Evolutionary conservation across 257 asterid genomes (phyloP).

Genomic region (Agastache rugosa): DNA sequence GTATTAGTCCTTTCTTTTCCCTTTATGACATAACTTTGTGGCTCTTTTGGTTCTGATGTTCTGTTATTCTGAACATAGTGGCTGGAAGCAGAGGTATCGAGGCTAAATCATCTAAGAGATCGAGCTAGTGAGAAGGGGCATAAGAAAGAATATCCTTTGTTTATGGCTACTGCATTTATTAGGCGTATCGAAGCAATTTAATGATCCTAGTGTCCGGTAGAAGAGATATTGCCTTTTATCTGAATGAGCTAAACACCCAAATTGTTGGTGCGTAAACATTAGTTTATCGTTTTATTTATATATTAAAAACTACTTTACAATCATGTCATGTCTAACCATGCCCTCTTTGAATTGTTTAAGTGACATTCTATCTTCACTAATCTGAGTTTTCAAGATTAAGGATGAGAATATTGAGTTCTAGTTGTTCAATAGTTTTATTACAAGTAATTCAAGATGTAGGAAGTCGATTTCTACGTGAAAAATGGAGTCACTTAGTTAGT

Average conservation of each 20-base stretch:
- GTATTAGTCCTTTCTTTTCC: neutral
- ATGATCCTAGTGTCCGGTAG: constrained; percentile 1
- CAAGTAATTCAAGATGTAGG: neutral
- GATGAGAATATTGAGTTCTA: neutral
- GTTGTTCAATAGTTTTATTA: neutral
- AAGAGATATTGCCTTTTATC: neutral
- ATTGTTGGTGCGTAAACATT: constrained; percentile 6
- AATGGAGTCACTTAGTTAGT: neutral
- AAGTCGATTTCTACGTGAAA: neutral
- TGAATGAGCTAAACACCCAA: constrained; percentile 22
- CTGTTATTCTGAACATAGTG: constrained; percentile 43
- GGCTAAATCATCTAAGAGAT: constrained; percentile 63
- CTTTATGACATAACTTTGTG: constrained; percentile 9
- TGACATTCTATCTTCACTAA: neutral
- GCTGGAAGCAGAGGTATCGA: constrained; percentile 59
- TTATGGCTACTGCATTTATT: constrained; percentile 16
- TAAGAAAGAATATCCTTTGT: constrained; percentile 69
- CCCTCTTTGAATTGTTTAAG: constrained; percentile 1
- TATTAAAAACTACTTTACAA: constrained; percentile 18
- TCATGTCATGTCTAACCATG: neutral
- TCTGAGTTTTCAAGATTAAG: neutral
- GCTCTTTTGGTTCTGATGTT: constrained; percentile 35
- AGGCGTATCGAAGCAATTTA: constrained; percentile 10
- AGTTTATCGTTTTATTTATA: neutral
- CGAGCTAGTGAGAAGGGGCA: constrained; percentile 72